Base-by-base conservation (phyloP, 768 basidiomycete genomes). In the Boletus pseudo-olivaceus region DNA sequence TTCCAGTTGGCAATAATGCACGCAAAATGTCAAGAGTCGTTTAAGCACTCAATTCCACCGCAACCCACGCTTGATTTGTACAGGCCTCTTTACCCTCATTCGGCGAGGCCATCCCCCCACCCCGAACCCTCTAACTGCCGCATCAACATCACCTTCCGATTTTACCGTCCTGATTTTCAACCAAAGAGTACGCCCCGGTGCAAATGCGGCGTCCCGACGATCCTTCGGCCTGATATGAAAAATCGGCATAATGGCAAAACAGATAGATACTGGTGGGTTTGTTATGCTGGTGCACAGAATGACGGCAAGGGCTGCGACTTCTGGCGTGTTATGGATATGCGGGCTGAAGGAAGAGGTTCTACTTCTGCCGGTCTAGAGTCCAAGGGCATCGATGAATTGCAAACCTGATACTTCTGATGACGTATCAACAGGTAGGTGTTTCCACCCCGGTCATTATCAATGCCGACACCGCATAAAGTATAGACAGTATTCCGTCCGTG, bases 101-200 rank as follows among this genome's bases (percentile, higher is more conserved):
- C 62, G 12, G 60, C 55, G 30, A 54, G 35, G 38, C 56, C 56
- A 20, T 53, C 42, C 9, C 59, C 56, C 15, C 62, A 58, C 43
- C 61, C 61, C 2, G 77, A 81, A 45, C 73, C 81, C 2, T 84
- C 80, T 8, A 90, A 82, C 57, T 83, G 78, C 59, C 82, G 89
- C 26, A 90, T 93, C 62, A 93, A 93, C 61, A 85, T 93, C 53
- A 93, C 90, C 1, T 93, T 93, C 66, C 79, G 91, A 15, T 93
- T 93, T 65, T 93, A 86, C 59, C 80, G 91, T 51, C 91, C 91
- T 7, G 90, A 93, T 70, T 93, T 88, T 66, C 74, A 75, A 23
- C 80, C 90, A 4, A 64, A 73, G 23, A 82, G 72, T 37, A 89
- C 81, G 1, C 90, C 90, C 1, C 76, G 76, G 41, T 93, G 91